phyloP scores from a whole-genome alignment of 192 early-diverging fungal genomes.

The Geranomyces variabilis region DNA sequence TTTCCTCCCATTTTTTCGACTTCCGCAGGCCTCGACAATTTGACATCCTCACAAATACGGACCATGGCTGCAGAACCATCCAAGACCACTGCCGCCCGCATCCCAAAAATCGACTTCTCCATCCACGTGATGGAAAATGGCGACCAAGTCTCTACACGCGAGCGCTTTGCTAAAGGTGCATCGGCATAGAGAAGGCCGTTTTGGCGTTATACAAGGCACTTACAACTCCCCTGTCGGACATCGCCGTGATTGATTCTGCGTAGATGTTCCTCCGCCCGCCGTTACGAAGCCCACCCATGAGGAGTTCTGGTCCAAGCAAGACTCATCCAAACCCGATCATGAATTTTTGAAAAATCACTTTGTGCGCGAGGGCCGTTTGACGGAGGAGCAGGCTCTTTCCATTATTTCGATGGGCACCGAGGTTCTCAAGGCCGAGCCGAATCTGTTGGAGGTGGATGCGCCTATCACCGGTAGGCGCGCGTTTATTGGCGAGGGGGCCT shows the following conservation, averaged over 20 bases:
- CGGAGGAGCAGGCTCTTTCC: conserved; percentile 86
- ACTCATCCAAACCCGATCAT: conserved; percentile 74
- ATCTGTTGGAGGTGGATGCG: conserved; percentile 83
- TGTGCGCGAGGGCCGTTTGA: conserved; percentile 87
- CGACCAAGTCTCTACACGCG: conserved; percentile 69
- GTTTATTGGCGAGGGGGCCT: too few species aligned
- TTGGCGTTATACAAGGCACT: neutral
- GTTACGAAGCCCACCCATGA: conserved; percentile 58
- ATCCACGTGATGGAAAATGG: conserved; percentile 75
- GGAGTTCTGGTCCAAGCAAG: conserved; percentile 71
- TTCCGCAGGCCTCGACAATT: too few species aligned
- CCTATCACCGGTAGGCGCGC: conserved; percentile 78
- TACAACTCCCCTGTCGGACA: too few species aligned
- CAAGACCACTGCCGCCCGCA: neutral
- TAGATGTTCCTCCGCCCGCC: conserved; percentile 62
- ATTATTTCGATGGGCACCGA: conserved; percentile 85
- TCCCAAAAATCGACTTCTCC: conserved; percentile 73
- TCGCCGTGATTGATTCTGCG: too few species aligned
- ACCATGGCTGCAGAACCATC: conserved; percentile 1
- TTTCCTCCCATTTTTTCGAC: too few species aligned
- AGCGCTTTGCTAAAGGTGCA: conserved; percentile 78
- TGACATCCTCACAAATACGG: too few species aligned
- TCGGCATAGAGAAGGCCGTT: neutral
- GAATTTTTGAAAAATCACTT: conserved; percentile 90
- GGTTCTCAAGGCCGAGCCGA: conserved; percentile 79